Percentiles rank a stretch among this genome's conserved stretches.
These are phyloP conservation scores for Dendrobium nobile DNA, from an alignment of 106 monocot species.

Conservation along the genomic window DNA sequence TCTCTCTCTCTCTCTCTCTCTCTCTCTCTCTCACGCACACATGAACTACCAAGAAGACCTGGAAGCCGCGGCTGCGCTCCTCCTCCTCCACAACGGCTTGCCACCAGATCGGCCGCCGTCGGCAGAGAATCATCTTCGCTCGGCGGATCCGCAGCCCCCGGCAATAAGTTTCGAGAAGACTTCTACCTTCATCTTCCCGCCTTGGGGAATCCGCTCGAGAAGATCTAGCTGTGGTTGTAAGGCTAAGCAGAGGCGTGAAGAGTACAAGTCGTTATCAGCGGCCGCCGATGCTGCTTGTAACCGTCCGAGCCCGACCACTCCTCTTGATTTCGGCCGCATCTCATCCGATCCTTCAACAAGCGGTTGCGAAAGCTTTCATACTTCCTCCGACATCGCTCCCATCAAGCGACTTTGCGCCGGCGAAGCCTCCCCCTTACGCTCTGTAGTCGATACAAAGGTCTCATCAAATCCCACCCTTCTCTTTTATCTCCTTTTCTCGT, in stretches of 20 bases:
- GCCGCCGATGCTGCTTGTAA: not conserved
- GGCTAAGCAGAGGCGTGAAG: not conserved
- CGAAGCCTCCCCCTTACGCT: not conserved
- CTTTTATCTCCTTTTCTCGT: not conserved
- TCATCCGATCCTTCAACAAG: slow-evolving; percentile 1
- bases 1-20: not conserved
- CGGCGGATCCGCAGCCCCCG: not conserved
- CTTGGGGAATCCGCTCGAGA: slow-evolving; percentile 4
- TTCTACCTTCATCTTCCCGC: not conserved
- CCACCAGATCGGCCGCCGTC: not conserved
- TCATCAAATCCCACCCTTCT: too few relatives aligned
- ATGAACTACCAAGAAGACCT: not conserved
- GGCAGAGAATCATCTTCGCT: not conserved
- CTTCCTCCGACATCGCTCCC: not conserved
- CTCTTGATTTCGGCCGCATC: not conserved
- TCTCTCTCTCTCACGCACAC: not conserved
- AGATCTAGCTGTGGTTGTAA: not conserved
- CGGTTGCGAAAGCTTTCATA: not conserved
- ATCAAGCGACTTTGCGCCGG: not conserved
- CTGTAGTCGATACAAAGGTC: not conserved
- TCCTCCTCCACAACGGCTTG: not conserved
- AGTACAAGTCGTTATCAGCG: not conserved
- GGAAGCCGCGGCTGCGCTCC: not conserved
- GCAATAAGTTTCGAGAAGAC: not conserved
- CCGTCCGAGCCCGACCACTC: slow-evolving; percentile 6